Evolutionary conservation across 1,284 basidiomycete genomes (phyloP), one percentile per base, ranked within the genome.

Genomic region (Leccinum pachyderme): DNA sequence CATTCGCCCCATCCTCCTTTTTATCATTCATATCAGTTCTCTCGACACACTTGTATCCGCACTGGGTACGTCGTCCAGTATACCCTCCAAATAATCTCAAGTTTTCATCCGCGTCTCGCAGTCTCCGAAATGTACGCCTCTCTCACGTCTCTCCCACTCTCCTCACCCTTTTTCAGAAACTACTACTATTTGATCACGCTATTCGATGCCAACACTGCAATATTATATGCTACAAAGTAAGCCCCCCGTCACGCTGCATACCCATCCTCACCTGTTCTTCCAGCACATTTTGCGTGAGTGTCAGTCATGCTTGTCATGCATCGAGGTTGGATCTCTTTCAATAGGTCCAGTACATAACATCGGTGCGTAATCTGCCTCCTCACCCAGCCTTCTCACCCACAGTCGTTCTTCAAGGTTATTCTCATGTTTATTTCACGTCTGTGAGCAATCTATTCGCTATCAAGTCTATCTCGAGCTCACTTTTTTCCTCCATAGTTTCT

Each of bases 251-350:
- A 7, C 5, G 7, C 3, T 2, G 7, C 33, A 6, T 3, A 31
- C 11, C 24, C 29, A 53, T 32, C 44, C 52, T 61, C 43, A 59
- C 32, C 2, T 31, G 24, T 53, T 53, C 28, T 8, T 29, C 6
- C 24, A 77, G 75, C 37, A 67, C 73, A 11, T 74, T 77, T 50
- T 65, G 75, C 48, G 75, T 77, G 56, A 67, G 75, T 60, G 4
- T 39, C 7, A 7, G 9, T 6, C 7, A 32, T 51, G 50, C 45
- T 49, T 15, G 37, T 43, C 24, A 25, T 18, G 5, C 1, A 8
- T 9, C 9, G 9, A 41, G 12, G 33, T 49, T 57, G 33, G n/a
- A 53, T 59, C 47, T 18, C 47, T 2, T 35, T 25, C 7, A 50
- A 43, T 52, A 77, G 75, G 54, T 69, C 32, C 74, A 75, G 41